A percentile compares a stretch with the other conserved stretches of the same genome.
Conservation (phyloP, 148 eudicot genomes). For the Simmondsia chinensis region DNA sequence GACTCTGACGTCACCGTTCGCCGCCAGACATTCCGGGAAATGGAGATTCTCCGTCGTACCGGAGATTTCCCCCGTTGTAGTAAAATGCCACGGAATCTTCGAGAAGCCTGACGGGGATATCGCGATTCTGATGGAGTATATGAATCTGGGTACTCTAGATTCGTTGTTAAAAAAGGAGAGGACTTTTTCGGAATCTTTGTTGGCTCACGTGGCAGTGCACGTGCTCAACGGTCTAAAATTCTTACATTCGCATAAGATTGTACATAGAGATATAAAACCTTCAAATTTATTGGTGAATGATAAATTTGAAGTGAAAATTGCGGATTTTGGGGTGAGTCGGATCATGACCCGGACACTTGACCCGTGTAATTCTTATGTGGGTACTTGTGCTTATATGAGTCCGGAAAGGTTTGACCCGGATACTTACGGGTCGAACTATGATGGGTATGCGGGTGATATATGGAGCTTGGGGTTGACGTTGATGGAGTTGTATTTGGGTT, state of each 20-base stretch:
- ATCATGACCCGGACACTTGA: slow-evolving; percentile 73
- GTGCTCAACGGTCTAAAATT: slow-evolving; percentile 50
- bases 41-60: slow-evolving; percentile 67
- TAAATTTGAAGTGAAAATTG: slow-evolving; percentile 55
- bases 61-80: slow-evolving; percentile 49
- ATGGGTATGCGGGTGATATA: slow-evolving; percentile 81
- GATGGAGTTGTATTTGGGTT: slow-evolving; percentile 75
- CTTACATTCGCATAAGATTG: slow-evolving; percentile 69
- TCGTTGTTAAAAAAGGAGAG: slow-evolving; percentile 18
- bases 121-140: slow-evolving; percentile 63
- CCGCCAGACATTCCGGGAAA: slow-evolving; percentile 60
- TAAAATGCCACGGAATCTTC: slow-evolving; percentile 44
- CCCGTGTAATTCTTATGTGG: slow-evolving; percentile 86
- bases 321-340: slow-evolving; percentile 87
- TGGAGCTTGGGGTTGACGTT: slow-evolving; percentile 85
- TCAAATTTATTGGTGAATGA: slow-evolving; percentile 50
- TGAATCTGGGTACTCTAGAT: slow-evolving; percentile 70
- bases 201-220: slow-evolving; percentile 42
- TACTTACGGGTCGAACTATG: slow-evolving; percentile 59
- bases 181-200: slow-evolving; percentile 18
- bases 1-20: slow-evolving; percentile 34
- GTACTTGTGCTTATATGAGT: slow-evolving; percentile 95
- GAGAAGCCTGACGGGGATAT: slow-evolving; percentile 50
- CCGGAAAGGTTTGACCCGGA: slow-evolving; percentile 96
- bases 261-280: slow-evolving; percentile 80